These are phyloP conservation scores for Sporothrix brunneoviolacea DNA, from an alignment of 2,329 filamentous ascomycete genomes.

Conservation along the genomic window DNA sequence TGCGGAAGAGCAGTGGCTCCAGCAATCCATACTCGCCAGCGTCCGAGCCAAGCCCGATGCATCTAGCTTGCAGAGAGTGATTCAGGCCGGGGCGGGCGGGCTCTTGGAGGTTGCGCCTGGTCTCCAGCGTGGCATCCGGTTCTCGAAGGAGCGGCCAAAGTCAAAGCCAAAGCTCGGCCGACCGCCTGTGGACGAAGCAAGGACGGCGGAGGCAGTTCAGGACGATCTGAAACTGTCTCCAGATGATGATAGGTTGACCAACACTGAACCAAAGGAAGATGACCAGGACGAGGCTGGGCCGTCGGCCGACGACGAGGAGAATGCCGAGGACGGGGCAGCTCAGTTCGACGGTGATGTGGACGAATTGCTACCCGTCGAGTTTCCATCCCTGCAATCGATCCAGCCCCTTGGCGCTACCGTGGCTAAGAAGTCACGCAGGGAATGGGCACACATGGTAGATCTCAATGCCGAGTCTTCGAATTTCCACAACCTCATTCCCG, in stretches of 20 bases:
- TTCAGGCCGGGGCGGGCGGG: slow-evolving; percentile 70
- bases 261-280: slow-evolving; percentile 1
- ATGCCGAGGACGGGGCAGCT: slow-evolving; percentile 41
- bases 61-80: slow-evolving; percentile 54
- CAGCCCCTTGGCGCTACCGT: slow-evolving; percentile 66
- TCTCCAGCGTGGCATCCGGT: slow-evolving; percentile 69
- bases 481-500: slow-evolving; percentile 81
- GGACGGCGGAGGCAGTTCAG: slow-evolving; percentile 64
- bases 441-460: slow-evolving; percentile 99
- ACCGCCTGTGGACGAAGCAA: slow-evolving; percentile 40
- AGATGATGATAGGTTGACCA: slow-evolving; percentile 17
- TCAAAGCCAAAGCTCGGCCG: slow-evolving; percentile 39
- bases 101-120: slow-evolving; percentile 79
- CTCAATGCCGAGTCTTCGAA: slow-evolving; percentile 91
- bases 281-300: neutral
- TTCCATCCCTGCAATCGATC: slow-evolving; percentile 81
- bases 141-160: slow-evolving; percentile 48
- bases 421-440: slow-evolving; percentile 66
- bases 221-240: slow-evolving; percentile 48
- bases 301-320: slow-evolving; percentile 20
- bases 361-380: slow-evolving; percentile 81
- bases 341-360: slow-evolving; percentile 59
- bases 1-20: slow-evolving; percentile 54
- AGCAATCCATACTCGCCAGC: slow-evolving; percentile 26
- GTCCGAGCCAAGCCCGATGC: slow-evolving; percentile 14